Evolutionary conservation across 225 moss, liverwort and hornwort species (phyloP), one percentile per base, ranked within the genome.

Genomic region (Antitrichia curtipendula): DNA sequence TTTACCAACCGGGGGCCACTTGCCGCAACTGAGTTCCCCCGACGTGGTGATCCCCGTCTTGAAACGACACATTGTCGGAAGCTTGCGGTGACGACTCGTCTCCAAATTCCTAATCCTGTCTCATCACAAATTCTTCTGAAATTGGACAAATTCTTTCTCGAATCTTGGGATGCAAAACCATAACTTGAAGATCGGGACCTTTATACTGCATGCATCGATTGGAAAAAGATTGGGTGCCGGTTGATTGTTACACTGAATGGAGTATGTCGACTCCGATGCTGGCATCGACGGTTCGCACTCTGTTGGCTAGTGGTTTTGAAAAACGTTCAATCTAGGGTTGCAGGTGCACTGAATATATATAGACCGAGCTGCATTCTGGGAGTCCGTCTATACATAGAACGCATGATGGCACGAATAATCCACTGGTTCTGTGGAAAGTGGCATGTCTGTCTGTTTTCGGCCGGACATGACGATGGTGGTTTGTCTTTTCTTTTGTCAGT

Each of bases 11-110:
- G 95, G 93, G 77, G 98, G 98, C 6, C 98, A 98, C 87, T 91
- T 98, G 80, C 96, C 98, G 56, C 98, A 98, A 80, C 90, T 98
- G 31, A 98, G 96, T 80, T 93, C 94, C 38, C 96, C 96, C 22
- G 98, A 98, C 66, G 34, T 93, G 59, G 94, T 98, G 4, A 86
- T 95, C 87, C 96, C 96, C n/a, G 93, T 95, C 57, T 83, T 98
- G 87, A 89, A 90, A 89, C 93, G 95, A 50, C 97, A 97, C 75
- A 91, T 93, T 66, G 82, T 16, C 12, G 88, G 88, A 60, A 83
- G 62, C 41, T 80, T 91, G 79, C 73, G 69, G 43, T 80, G 78
- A 76, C 40, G 21, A 68, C n/a, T n/a, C n/a, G 47, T 54, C 19
- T 78, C 38, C 49, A 22, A 68, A 40, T 41, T n/a, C 36, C 60